Evolutionary conservation across 164 flowering plant genomes (phyloP).

Genomic region (Tinospora cordifolia): DNA sequence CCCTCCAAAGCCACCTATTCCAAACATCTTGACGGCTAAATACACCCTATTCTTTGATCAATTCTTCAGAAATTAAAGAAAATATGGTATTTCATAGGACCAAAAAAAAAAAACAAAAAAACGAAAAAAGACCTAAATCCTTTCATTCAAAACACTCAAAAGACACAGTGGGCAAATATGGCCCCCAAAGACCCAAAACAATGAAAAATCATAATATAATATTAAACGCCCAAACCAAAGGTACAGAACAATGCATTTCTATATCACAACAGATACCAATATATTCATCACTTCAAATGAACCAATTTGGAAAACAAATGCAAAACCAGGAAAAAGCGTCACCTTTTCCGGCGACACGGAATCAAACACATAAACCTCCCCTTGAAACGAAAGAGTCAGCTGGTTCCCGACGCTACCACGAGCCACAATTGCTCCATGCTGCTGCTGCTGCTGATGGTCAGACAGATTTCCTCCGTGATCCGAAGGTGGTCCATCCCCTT

Average conservation of each 20-base stretch:
- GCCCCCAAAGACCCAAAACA: too few species aligned
- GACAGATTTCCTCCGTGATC: constrained; percentile 19
- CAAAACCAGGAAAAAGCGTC: background rate
- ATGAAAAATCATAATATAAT: background rate
- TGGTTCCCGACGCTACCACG: constrained; percentile 23
- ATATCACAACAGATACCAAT: background rate
- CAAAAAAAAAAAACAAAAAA: too few species aligned
- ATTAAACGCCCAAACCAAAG: background rate
- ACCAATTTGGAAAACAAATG: background rate
- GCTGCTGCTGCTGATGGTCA: background rate
- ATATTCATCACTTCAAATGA: background rate
- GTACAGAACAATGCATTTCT: background rate
- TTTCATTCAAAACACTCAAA: too few species aligned
- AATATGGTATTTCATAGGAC: too few species aligned
- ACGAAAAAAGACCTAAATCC: too few species aligned
- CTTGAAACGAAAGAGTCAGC: constrained; percentile 56
- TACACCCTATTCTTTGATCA: too few species aligned
- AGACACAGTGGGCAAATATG: too few species aligned
- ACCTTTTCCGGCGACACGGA: constrained; percentile 58
- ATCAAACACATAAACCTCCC: constrained; percentile 58
- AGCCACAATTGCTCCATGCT: background rate
- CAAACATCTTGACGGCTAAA: too few species aligned
- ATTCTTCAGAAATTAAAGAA: too few species aligned
- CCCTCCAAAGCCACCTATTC: too few species aligned
- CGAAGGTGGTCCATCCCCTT: constrained; percentile 25